Base-by-base conservation (phyloP, 208 protist species). In the Blastocrithidia nonstop region DNA sequence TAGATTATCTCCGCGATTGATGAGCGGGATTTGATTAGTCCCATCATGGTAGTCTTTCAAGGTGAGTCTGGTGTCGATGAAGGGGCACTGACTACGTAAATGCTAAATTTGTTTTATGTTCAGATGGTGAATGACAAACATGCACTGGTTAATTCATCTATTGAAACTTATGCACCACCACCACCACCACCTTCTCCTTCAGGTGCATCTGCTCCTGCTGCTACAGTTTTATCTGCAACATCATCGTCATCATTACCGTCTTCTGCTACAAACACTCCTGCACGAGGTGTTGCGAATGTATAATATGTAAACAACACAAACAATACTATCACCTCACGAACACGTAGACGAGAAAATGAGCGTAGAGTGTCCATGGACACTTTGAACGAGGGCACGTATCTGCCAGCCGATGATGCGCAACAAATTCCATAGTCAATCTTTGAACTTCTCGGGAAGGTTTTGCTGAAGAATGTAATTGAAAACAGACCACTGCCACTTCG, bases 21-120 rank as follows among this genome's bases (percentile, higher is more conserved):
- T 50, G 53, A 67, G 44, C 49, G 53, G 3, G 58, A 79, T 43
- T 29, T 78, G 4, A 32, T 75, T 19, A 46, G 46, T 26, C 69
- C 68, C 6, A 68, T 79, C 41, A 76, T 79, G 62, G 68, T 77
- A 4, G 74, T 84, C 19, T 84, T 78, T 27, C 74, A 84, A 43
- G 74, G 74, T 21, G 74, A 84, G 60, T 32, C 45, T 21, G 74
- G 69, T 50, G 73, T 84, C 25, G 74, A 84, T 51, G 69, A 84
- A 32, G 74, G 69, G 15, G 74, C 69, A 3, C 57, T 84, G 15
- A 76, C 74, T 16, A 68, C 68, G 2, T 68, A 83, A 56, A 78
- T 84, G 74, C 55, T 84, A 17, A 76, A 69, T 39, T 27, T 78
- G 16, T 83, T 72, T 40, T 83, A 73, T 43, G 61, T 71, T n/a